These are phyloP conservation scores for Aspergillus sp. DNA, from an alignment of 2,329 filamentous ascomycete species.

Conservation along the genomic window DNA sequence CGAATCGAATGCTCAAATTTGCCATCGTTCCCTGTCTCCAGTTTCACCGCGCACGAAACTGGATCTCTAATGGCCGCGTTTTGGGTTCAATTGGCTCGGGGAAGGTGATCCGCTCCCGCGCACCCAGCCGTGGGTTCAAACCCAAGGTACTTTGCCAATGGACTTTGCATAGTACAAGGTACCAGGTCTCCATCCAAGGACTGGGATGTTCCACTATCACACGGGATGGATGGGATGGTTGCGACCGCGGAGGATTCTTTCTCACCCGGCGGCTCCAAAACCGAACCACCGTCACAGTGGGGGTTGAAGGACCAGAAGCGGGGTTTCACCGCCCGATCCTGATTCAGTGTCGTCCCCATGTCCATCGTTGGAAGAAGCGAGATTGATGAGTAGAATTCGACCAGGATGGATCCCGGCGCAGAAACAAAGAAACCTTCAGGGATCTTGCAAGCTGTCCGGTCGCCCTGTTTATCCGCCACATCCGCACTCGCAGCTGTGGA, in stretches of 20 bases:
- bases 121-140: constrained; percentile 7
- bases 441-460: neutral
- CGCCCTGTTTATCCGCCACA: constrained; percentile 10
- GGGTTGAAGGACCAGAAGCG: neutral
- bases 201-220: neutral
- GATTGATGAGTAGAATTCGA: too few relatives aligned
- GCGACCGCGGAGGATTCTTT: neutral
- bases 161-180: neutral
- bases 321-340: too few relatives aligned
- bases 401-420: neutral
- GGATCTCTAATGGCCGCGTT: neutral
- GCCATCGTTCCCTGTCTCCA: neutral
- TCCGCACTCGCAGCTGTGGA: constrained; percentile 10
- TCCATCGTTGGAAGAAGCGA: too few relatives aligned
- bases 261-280: neutral
- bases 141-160: neutral
- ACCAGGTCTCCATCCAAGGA: neutral
- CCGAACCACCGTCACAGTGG: neutral
- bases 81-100: constrained; percentile 11
- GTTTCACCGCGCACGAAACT: constrained; percentile 6
- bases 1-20: neutral
- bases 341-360: too few relatives aligned
- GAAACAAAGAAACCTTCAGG: constrained; percentile 2
- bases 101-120: constrained; percentile 6
- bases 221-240: neutral